A percentile compares a stretch with the other conserved stretches of the same genome.
phyloP scores from a whole-genome alignment of 805 yeast genomes.

The Cyberlindnera galapagoensis region DNA sequence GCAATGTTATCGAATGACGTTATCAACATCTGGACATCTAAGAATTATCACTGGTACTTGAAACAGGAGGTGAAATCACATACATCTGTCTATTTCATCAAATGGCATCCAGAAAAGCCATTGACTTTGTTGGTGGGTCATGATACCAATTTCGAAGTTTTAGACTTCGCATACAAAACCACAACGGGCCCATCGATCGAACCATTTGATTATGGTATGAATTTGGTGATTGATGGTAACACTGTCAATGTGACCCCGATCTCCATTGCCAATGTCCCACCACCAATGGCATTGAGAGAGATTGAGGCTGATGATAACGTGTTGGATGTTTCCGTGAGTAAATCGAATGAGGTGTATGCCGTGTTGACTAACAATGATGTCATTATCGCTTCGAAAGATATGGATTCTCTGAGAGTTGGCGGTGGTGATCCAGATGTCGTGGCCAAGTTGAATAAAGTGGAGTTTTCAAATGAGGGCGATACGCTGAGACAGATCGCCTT shows the following conservation, averaged over 20 bases:
- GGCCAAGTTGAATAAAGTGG: slow-evolving; percentile 18
- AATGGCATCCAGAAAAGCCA: slow-evolving; percentile 91
- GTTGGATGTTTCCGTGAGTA: slow-evolving; percentile 57
- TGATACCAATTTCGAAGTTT: slow-evolving; percentile 43
- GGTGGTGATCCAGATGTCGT: slow-evolving; percentile 37
- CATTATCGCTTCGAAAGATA: slow-evolving; percentile 40
- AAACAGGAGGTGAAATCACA: slow-evolving; percentile 60
- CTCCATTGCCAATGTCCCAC: slow-evolving; percentile 84
- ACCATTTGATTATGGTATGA: slow-evolving; percentile 73
- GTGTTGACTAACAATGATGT: slow-evolving; percentile 43
- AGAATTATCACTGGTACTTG: slow-evolving; percentile 93
- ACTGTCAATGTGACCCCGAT: slow-evolving; percentile 74
- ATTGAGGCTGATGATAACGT: slow-evolving; percentile 50
- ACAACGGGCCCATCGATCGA: slow-evolving; percentile 61
- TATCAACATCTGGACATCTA: slow-evolving; percentile 85
- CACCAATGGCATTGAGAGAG: slow-evolving; percentile 79
- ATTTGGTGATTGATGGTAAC: slow-evolving; percentile 73
- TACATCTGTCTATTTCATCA: slow-evolving; percentile 33
- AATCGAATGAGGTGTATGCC: slow-evolving; percentile 53
- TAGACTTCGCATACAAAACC: slow-evolving; percentile 60
- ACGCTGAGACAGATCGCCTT: slow-evolving; percentile 60
- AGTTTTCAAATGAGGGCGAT: slow-evolving; percentile 36
- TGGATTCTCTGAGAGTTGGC: slow-evolving; percentile 38
- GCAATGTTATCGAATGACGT: slow-evolving; percentile 57
- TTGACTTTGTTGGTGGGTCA: slow-evolving; percentile 66